These are phyloP conservation scores for Collybia sordida DNA, from an alignment of 768 basidiomycete species.

Conservation along the genomic window DNA sequence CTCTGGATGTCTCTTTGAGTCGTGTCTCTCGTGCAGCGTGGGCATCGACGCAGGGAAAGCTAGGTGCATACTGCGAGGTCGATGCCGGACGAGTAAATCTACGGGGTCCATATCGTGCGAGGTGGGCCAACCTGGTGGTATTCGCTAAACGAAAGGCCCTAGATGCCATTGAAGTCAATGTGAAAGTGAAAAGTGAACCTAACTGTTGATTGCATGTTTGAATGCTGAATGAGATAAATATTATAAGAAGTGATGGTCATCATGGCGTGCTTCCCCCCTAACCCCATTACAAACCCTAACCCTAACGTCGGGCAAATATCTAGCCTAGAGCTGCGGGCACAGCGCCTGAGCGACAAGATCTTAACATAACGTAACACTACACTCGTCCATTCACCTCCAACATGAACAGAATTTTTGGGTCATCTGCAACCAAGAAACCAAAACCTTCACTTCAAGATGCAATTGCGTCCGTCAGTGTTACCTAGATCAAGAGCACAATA, in stretches of 20 bases:
- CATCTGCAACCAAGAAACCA: slow-evolving; percentile 75
- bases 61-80: slow-evolving; percentile 18
- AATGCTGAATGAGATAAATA: not conserved
- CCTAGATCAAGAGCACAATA: slow-evolving; percentile 2
- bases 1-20: slow-evolving; percentile 27
- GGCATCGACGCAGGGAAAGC: slow-evolving; percentile 81
- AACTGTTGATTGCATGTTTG: not conserved
- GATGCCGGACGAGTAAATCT: not conserved
- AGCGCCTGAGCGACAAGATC: no score
- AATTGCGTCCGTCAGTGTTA: slow-evolving; percentile 71
- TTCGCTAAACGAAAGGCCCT: not conserved
- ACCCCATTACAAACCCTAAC: no score
- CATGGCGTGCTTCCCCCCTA: no score
- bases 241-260: not conserved
- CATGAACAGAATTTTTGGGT: slow-evolving; percentile 85
- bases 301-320: no score
- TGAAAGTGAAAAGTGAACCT: no score
- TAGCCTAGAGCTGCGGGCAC: no score
- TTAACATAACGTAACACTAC: no score
- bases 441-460: slow-evolving; percentile 89
- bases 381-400: not conserved
- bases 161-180: slow-evolving; percentile 1
- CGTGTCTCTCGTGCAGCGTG: slow-evolving; percentile 71
- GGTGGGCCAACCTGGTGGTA: slow-evolving; percentile 1
- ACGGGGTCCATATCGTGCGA: no score